Evolutionary conservation across 2,329 filamentous ascomycete species (phyloP), one percentile per base, ranked within the genome.

Genomic region (Acarospora socialis): DNA sequence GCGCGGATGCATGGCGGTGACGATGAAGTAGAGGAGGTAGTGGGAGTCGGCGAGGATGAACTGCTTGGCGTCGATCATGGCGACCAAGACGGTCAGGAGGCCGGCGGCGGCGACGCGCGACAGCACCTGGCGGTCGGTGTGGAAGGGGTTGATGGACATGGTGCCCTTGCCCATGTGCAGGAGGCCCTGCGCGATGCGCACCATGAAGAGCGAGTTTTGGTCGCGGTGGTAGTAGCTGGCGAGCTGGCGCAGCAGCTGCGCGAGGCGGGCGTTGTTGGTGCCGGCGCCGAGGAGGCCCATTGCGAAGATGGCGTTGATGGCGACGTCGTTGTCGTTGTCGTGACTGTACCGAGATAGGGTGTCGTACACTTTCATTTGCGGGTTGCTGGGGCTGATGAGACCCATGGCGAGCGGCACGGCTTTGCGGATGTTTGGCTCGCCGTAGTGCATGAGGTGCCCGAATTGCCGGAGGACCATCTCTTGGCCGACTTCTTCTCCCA

Each of bases 321-420:
- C 90, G 28, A 98, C 90, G 49, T 98, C 90, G 40, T 87, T 92
- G 60, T 98, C 90, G 45, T 90, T 98, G 63, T 98, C 90, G 69
- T 98, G 90, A 42, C 81, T 92, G 68, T 98, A 98, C 51, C 90
- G 71, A 31, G 90, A 98, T 7, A 98, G 66, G 1, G 90, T 98
- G 56, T 98, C 90, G 63, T 98, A 98, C 28, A 98, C 81, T 68
- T 95, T 98, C 87, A 98, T 98, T 56, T 98, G 92, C 7, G 90
- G 90, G 62, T 98, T 98, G 61, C 84, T 94, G 8, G 92, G 83
- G 59, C 82, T 93, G 51, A 98, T 78, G 33, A 98, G 70, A 49
- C 86, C 92, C 83, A 98, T 92, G 16, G 90, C 90, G 33, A 98
- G 68, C 21, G 90, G 90, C 18, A 98, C 90, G 13, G 86, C 87